A percentile compares a stretch with the other conserved stretches of the same genome.
Evolutionary conservation across 768 basidiomycete genomes (phyloP).

Genomic region (Tylopilus vinaceipallidus): DNA sequence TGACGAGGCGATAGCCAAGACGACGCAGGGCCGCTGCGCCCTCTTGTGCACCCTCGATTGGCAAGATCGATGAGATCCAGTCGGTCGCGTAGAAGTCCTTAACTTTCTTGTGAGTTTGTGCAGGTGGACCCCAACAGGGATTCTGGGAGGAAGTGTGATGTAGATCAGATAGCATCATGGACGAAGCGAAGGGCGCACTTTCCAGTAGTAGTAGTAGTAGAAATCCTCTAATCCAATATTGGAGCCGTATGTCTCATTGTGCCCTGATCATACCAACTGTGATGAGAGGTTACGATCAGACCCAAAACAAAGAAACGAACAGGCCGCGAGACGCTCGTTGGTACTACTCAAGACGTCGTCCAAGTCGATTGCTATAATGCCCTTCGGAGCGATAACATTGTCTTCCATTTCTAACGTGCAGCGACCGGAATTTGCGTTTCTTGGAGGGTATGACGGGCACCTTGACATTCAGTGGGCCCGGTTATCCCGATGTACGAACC

Average conservation of each 20-base stretch:
- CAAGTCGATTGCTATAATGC: conserved; percentile 60
- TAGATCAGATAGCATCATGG: background rate
- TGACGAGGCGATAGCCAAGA: conserved; percentile 66
- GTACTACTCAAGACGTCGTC: conserved; percentile 69
- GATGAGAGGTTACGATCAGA: background rate
- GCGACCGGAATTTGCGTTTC: background rate
- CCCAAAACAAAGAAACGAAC: conserved; percentile 31
- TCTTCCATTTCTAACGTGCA: background rate
- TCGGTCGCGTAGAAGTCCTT: conserved; percentile 54
- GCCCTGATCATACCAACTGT: conserved; percentile 45
- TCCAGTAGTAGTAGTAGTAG: conserved; percentile 79
- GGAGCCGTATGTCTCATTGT: conserved; percentile 58
- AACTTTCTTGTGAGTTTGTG: conserved; percentile 59
- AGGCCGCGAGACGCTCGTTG: conserved; percentile 55
- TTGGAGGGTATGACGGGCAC: conserved; percentile 6
- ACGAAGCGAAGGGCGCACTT: conserved; percentile 36
- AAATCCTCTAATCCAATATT: conserved; percentile 53
- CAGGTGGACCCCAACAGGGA: conserved; percentile 58
- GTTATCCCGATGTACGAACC: too few relatives aligned
- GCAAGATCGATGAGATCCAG: conserved; percentile 43
- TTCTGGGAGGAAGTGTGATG: conserved; percentile 33
- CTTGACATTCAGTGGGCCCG: background rate
- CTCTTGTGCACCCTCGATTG: conserved; percentile 61
- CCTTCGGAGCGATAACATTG: conserved; percentile 13
- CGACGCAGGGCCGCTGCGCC: conserved; percentile 52